phyloP scores from a whole-genome alignment of 208 protist genomes.

The Lotmaria passim region DNA sequence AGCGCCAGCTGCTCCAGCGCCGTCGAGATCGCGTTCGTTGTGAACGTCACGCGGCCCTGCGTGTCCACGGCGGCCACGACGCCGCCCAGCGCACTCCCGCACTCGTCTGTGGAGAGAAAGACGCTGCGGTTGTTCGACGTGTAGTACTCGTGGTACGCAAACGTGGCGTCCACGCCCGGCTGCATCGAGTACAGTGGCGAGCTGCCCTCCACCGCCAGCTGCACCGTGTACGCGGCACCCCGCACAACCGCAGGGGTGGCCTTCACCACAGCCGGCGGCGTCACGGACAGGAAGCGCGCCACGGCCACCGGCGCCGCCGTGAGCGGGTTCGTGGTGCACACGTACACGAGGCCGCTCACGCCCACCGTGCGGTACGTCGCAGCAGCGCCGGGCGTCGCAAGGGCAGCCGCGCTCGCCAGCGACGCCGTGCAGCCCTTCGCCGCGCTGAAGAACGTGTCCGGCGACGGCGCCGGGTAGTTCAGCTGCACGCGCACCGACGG shows the following conservation, averaged over 20 bases:
- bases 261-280: conserved; percentile 39
- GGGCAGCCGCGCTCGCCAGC: conserved; percentile 22
- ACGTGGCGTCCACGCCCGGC: conserved; percentile 41
- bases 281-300: conserved; percentile 55
- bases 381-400: neutral
- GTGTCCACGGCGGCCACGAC: conserved; percentile 18
- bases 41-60: conserved; percentile 28
- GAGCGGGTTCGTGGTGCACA: conserved; percentile 50
- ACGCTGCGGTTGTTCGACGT: conserved; percentile 35
- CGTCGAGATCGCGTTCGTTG: conserved; percentile 26
- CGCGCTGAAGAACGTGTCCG: conserved; percentile 51
- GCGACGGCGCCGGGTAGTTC: conserved; percentile 53
- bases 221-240: conserved; percentile 45
- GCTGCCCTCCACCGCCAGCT: conserved; percentile 32
- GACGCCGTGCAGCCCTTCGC: conserved; percentile 31
- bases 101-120: conserved; percentile 54
- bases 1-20: conserved; percentile 35
- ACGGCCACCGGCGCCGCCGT: conserved; percentile 25
- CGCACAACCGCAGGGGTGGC: conserved; percentile 51
- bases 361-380: conserved; percentile 18
- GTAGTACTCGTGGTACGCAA: conserved; percentile 46
- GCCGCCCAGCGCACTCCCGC: conserved; percentile 32
- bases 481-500: conserved; percentile 31
- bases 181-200: conserved; percentile 65
- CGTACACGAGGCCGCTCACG: conserved; percentile 47